Percentiles rank a stretch among this genome's conserved stretches.
phyloP scores from a whole-genome alignment of 805 yeast genomes.

The Danielia oregonensis region DNA sequence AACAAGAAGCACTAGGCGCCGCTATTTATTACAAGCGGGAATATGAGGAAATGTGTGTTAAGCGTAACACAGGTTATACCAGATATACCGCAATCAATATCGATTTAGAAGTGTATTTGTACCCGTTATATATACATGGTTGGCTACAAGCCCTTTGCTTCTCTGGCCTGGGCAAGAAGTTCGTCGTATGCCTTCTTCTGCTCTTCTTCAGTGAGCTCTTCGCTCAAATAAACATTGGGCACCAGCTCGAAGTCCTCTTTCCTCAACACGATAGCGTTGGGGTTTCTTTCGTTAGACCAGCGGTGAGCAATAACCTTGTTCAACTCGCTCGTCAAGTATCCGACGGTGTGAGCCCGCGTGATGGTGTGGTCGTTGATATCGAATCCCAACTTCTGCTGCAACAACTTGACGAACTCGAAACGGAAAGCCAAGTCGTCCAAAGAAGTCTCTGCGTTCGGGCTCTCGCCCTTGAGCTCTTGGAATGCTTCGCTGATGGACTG shows the following conservation, averaged over 20 bases:
- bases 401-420: constrained; percentile 45
- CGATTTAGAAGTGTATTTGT: background rate
- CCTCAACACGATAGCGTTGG: constrained; percentile 68
- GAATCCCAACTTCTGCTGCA: constrained; percentile 48
- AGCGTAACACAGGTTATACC: no score
- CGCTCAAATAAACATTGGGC: constrained; percentile 53
- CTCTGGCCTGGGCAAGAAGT: constrained; percentile 44
- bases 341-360: constrained; percentile 37
- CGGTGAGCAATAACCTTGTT: constrained; percentile 36
- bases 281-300: constrained; percentile 59
- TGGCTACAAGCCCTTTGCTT: constrained; percentile 20
- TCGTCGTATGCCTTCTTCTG: constrained; percentile 44
- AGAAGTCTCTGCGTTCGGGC: constrained; percentile 2
- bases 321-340: constrained; percentile 37
- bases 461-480: constrained; percentile 16
- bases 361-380: constrained; percentile 51
- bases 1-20: background rate
- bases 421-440: constrained; percentile 42
- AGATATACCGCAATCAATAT: background rate
- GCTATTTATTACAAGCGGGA: no score
- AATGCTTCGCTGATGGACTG: constrained; percentile 25
- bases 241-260: constrained; percentile 49
- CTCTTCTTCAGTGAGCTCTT: constrained; percentile 44
- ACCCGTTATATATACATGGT: background rate
- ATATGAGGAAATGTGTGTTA: no score